Conservation (phyloP, 192 early-diverging fungal genomes). For the Umbelopsis sp. region DNA sequence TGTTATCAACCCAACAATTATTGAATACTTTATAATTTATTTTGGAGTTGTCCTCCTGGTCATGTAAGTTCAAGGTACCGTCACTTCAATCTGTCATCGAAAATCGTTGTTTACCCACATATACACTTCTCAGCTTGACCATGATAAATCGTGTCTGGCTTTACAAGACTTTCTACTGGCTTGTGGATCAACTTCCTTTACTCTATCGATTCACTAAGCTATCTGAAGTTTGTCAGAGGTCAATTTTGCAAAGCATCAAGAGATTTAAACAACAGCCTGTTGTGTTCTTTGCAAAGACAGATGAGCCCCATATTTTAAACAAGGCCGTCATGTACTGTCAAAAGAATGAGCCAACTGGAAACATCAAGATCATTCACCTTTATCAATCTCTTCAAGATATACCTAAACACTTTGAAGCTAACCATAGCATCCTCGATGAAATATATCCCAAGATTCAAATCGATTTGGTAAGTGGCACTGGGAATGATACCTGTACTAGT, state of each 20-base stretch:
- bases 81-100: not conserved
- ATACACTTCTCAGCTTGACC: not conserved
- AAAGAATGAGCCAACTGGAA: slow-evolving; percentile 45
- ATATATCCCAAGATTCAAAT: slow-evolving; percentile 53
- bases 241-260: slow-evolving; percentile 37
- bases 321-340: slow-evolving; percentile 55
- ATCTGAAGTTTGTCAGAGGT: slow-evolving; percentile 11
- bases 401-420: slow-evolving; percentile 53
- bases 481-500: not conserved
- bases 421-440: slow-evolving; percentile 57
- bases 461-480: slow-evolving; percentile 29
- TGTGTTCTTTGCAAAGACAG: slow-evolving; percentile 59
- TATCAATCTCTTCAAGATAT: slow-evolving; percentile 46
- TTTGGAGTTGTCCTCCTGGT: slow-evolving; percentile 45
- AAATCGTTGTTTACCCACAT: not conserved
- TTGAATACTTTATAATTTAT: slow-evolving; percentile 52
- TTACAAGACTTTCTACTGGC: slow-evolving; percentile 36
- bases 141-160: slow-evolving; percentile 47
- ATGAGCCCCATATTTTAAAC: slow-evolving; percentile 58
- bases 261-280: slow-evolving; percentile 41
- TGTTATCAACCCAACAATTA: slow-evolving; percentile 42
- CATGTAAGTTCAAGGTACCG: slow-evolving; percentile 16
- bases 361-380: slow-evolving; percentile 55
- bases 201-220: slow-evolving; percentile 12
- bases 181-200: slow-evolving; percentile 26